phyloP scores from a whole-genome alignment of 441 rosid genomes.

The Biscutella laevigata region DNA sequence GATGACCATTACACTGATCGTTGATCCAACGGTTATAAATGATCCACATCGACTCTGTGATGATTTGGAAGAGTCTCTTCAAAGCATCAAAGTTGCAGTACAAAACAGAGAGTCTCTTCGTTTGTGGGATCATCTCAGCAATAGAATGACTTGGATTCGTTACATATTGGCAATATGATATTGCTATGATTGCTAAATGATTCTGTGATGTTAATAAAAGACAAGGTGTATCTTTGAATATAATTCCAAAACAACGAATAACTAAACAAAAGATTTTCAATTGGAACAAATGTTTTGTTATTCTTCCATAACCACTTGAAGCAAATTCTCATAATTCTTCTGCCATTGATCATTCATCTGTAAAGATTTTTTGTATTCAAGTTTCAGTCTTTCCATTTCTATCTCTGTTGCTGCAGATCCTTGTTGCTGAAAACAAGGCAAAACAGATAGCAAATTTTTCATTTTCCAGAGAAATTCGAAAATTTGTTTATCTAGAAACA shows the following conservation, averaged over 20 bases:
- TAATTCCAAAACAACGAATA: too few species aligned
- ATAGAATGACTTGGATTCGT: not conserved
- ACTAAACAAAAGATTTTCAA: too few species aligned
- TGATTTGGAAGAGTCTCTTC: constrained; percentile 43
- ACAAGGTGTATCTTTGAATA: too few species aligned
- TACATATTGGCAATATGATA: too few species aligned
- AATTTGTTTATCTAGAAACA: not conserved
- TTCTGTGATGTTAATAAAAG: too few species aligned
- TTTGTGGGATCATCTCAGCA: not conserved
- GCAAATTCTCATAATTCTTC: too few species aligned
- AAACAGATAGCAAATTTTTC: too few species aligned
- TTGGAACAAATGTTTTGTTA: too few species aligned
- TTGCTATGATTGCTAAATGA: not conserved
- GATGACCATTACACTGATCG: constrained; percentile 45
- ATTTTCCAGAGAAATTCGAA: not conserved
- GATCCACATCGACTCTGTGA: constrained; percentile 48
- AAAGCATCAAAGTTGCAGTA: constrained; percentile 31
- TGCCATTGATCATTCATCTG: constrained; percentile 42
- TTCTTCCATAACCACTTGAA: too few species aligned
- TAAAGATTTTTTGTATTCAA: constrained; percentile 28
- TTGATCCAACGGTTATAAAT: constrained; percentile 44
- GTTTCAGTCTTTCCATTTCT: constrained; percentile 56
- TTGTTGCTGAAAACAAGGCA: constrained; percentile 22
- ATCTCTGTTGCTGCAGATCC: constrained; percentile 54
- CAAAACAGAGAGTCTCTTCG: not conserved